Evolutionary conservation across 768 basidiomycete genomes (phyloP), one percentile per base, ranked within the genome.

Genomic region (Gymnopilus junonius): DNA sequence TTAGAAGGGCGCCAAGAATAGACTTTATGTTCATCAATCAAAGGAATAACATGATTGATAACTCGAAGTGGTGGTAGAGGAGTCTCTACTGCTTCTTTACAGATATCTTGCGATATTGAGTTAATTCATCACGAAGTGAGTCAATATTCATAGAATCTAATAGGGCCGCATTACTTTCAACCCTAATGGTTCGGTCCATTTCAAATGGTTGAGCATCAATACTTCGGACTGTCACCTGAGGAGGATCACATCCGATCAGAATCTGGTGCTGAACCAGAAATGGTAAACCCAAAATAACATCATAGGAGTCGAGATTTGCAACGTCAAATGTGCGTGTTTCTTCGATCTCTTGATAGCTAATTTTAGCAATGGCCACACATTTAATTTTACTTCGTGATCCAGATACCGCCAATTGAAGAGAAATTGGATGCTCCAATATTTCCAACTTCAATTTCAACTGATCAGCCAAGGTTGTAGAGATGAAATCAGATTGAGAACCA

Each of bases 331-430:
- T 20, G 0, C 76, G 1, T 76, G 42, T 35, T 8, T 71, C 68
- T 14, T 71, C 64, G 0, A 82, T 75, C 0, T 40, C n/a, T 59
- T 80, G 77, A 62, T 80, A 82, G 8, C 65, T 31, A 0, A 83
- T 39, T 0, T 67, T 10, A 0, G 69, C 77, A 1, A 27, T 64
- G 0, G 71, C 61, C 0, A 69, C 55, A 23, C 40, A 73, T 55
- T 79, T 82, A 0, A 84, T 69, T 39, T 76, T 76, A 0, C 78
- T 73, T 0, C 74, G 56, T 0, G 81, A 84, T 0, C 82, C 84
- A 32, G 78, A 74, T 0, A 79, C 76, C 0, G 81, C 82, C 0
- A 85, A 64, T 20, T 80, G 77, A 0, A 82, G 46, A 1, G 73
- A 60, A 1, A 83, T n/a, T 1, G 77, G 80, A 32, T 71, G 72